Percentiles rank a stretch among this genome's conserved stretches.
These are phyloP conservation scores for Fusarium heterosporum DNA, from an alignment of 2,329 filamentous ascomycete species.

Conservation along the genomic window DNA sequence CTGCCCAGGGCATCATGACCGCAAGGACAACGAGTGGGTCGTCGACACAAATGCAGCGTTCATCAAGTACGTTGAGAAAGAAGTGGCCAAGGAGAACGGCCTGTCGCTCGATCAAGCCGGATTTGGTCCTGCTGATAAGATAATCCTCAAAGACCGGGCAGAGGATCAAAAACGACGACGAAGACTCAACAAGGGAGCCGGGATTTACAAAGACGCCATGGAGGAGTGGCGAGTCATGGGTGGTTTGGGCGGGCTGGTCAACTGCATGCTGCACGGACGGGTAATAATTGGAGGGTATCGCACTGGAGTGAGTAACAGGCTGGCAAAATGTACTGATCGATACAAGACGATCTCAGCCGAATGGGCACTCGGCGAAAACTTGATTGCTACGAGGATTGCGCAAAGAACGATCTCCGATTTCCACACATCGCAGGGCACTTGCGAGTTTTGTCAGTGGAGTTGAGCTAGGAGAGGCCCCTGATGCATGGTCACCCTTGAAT, in stretches of 20 bases:
- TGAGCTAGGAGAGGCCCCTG: too few relatives aligned
- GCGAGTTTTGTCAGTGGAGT: too few relatives aligned
- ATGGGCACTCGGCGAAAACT: too few relatives aligned
- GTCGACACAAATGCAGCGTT: background rate
- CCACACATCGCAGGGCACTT: too few relatives aligned
- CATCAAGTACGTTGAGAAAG: background rate
- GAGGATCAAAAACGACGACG: background rate
- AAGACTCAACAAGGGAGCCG: background rate
- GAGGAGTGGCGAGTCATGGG: constrained; percentile 1
- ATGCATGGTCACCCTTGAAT: too few relatives aligned
- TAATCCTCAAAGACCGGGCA: background rate
- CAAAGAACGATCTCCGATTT: too few relatives aligned
- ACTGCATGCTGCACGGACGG: constrained; percentile 6
- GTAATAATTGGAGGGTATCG: background rate
- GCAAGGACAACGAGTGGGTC: background rate
- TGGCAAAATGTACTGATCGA: too few relatives aligned
- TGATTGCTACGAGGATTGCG: too few relatives aligned
- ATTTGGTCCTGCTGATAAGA: background rate
- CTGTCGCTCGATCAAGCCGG: background rate
- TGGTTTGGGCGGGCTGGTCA: background rate
- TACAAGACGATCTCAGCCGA: too few relatives aligned
- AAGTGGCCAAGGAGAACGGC: background rate
- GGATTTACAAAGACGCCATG: background rate
- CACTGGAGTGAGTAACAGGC: too few relatives aligned
- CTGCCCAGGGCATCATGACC: constrained; percentile 1